These are phyloP conservation scores for Diplosphaera chodatii DNA, from an alignment of 139 green algal species.

Conservation along the genomic window DNA sequence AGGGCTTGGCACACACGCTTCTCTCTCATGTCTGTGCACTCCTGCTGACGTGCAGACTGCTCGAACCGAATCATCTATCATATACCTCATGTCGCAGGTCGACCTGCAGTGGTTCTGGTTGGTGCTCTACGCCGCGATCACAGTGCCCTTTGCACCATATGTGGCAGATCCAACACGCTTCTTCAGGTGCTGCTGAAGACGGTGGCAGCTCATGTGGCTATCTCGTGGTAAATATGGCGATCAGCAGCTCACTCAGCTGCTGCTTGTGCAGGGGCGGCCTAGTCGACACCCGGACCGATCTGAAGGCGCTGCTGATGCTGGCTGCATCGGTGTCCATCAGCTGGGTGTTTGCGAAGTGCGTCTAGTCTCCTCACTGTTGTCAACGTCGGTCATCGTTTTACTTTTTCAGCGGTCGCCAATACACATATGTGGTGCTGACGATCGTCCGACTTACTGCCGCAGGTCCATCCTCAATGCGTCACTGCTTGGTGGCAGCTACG, in stretches of 20 bases:
- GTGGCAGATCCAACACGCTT: slow-evolving; percentile 4
- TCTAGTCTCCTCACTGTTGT: too few relatives aligned
- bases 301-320: slow-evolving; percentile 5
- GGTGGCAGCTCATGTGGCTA: too few relatives aligned
- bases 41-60: too few relatives aligned
- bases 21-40: too few relatives aligned
- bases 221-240: too few relatives aligned
- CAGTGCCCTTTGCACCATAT: slow-evolving; percentile 17
- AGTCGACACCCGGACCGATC: background rate
- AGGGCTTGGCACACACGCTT: too few relatives aligned
- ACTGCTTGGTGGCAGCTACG: slow-evolving; percentile 7
- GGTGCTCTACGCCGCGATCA: slow-evolving; percentile 17
- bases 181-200: slow-evolving; percentile 7
- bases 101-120: slow-evolving; percentile 25
- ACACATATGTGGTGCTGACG: too few relatives aligned
- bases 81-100: background rate
- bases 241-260: too few relatives aligned
- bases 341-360: slow-evolving; percentile 27
- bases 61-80: too few relatives aligned
- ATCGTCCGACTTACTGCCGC: too few relatives aligned
- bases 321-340: slow-evolving; percentile 11
- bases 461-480: slow-evolving; percentile 17
- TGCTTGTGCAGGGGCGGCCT: slow-evolving; percentile 15
- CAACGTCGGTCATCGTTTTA: too few relatives aligned
- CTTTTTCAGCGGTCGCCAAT: too few relatives aligned